Conservation (phyloP, 257 asterid species). For the Solanum rostratum region DNA sequence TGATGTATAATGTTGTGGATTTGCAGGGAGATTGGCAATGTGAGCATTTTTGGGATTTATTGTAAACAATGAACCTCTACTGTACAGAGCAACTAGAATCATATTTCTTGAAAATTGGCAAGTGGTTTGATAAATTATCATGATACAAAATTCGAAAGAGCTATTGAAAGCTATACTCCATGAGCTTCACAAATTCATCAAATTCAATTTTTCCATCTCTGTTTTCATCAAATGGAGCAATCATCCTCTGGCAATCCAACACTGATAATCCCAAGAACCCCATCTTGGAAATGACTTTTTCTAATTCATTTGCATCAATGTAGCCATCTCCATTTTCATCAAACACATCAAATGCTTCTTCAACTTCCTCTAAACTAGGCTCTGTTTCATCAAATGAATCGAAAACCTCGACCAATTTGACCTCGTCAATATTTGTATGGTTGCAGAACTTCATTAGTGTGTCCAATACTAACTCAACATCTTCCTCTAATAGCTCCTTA, state of each 20-base stretch:
- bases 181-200: conserved; percentile 39
- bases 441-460: conserved; percentile 17
- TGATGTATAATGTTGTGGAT: background rate
- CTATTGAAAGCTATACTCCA: conserved; percentile 19
- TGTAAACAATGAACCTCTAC: background rate
- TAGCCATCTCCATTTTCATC: conserved; percentile 43
- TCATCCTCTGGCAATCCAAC: conserved; percentile 34
- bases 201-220: conserved; percentile 39
- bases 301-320: conserved; percentile 43
- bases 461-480: conserved; percentile 17
- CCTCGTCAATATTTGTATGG: background rate
- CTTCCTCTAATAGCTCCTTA: background rate
- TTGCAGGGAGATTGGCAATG: conserved; percentile 95
- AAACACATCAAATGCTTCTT: conserved; percentile 35
- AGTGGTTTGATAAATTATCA: background rate
- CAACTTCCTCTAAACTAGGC: conserved; percentile 30
- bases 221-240: conserved; percentile 30
- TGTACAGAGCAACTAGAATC: background rate
- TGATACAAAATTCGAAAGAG: background rate
- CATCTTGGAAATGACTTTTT: conserved; percentile 16
- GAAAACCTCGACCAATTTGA: conserved; percentile 2
- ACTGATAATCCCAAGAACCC: conserved; percentile 16
- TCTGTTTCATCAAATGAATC: conserved; percentile 22
- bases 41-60: conserved; percentile 84
- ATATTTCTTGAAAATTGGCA: background rate